Conservation (phyloP, 495 filamentous ascomycete species). For the Hyaloscypha bicolor region DNA sequence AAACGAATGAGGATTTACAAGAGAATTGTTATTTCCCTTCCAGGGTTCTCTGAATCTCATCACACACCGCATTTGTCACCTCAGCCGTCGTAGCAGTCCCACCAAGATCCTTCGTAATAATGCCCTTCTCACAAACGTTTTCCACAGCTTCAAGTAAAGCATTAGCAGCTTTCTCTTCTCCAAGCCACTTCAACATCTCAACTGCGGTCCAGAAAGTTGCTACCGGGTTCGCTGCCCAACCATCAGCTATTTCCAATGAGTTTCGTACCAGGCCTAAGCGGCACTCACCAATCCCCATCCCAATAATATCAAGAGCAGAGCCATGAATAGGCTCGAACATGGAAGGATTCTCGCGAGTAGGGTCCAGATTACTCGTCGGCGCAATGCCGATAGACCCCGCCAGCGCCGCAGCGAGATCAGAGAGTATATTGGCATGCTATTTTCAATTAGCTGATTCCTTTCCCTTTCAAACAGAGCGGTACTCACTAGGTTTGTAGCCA, state of each 20-base stretch:
- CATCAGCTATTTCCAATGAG: background rate
- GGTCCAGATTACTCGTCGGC: conserved; percentile 76
- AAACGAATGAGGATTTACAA: no score
- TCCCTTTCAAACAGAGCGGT: background rate
- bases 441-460: background rate
- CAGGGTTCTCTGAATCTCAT: conserved; percentile 47
- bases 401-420: conserved; percentile 77
- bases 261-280: background rate
- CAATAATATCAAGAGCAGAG: conserved; percentile 67
- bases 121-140: conserved; percentile 57
- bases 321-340: conserved; percentile 94
- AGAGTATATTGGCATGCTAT: conserved; percentile 57
- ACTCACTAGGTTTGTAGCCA: conserved; percentile 51
- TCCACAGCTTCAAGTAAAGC: conserved; percentile 61
- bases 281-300: conserved; percentile 53
- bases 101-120: conserved; percentile 64
- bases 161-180: conserved; percentile 55
- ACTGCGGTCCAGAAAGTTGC: conserved; percentile 70
- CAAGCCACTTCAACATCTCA: conserved; percentile 70
- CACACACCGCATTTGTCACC: conserved; percentile 64
- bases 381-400: conserved; percentile 82
- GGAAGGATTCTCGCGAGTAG: conserved; percentile 59
- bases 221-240: conserved; percentile 60
- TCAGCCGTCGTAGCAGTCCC: conserved; percentile 56
- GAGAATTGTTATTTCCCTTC: background rate